Evolutionary conservation across 257 asterid genomes (phyloP), one percentile per base, ranked within the genome.

Genomic region (Buddleja alternifolia): DNA sequence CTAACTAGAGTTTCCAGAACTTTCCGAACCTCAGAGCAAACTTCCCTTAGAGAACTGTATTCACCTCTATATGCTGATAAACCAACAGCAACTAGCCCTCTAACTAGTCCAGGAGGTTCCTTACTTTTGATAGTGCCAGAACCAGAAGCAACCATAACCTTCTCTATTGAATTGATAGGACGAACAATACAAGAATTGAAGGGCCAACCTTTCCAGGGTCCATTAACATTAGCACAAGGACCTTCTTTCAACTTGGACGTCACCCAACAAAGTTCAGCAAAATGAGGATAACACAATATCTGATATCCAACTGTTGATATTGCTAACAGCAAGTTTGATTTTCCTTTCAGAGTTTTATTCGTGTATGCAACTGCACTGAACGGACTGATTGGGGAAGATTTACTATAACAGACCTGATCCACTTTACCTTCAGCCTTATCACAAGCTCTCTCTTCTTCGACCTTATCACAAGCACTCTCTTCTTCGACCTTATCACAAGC

Each of bases 251-350:
- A 70, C 80, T 94, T 94, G 60, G 99, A 94, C 40, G 98, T 91
- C 66, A 89, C 87, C 99, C 97, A 94, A 80, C 99, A 94, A 76
- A 94, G 95, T 79, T 87, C 99, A 60, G 96, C 93, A 80, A 94
- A 94, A 82, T 94, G 97, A 72, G 99, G 99, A 81, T 89, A 94
- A 54, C 81, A 76, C 59, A 94, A 81, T 66, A 94, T 83, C 83
- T 94, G 99, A 80, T 89, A 85, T 70, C 98, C 99, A 71, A 89
- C 75, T 20, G 97, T 74, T 70, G 97, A 84, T 77, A 94, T 91
- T 52, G 97, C 98, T 55, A 82, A 72, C 60, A 71, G 67, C 88
- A 89, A 85, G 81, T 56, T 84, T 66, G 98, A 84, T 78, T 83
- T 91, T 67, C 90, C 97, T 79, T 83, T 94, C 46, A 77, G 67